phyloP scores from a whole-genome alignment of 2,329 filamentous ascomycete genomes.

The Fusarium hostae region DNA sequence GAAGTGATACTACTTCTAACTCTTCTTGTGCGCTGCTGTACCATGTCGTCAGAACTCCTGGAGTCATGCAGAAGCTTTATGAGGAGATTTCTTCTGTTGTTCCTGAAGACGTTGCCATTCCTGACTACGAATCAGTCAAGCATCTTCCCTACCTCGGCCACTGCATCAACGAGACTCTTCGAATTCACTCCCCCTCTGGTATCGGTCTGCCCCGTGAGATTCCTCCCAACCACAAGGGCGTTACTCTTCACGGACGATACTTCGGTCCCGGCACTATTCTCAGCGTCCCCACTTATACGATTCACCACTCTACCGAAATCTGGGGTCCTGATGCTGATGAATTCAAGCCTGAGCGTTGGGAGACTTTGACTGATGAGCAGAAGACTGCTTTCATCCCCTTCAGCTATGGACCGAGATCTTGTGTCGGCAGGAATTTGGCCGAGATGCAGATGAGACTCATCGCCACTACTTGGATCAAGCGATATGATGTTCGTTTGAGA shows the following conservation, averaged over 20 bases:
- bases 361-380: slow-evolving; percentile 69
- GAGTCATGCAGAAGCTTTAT: slow-evolving; percentile 77
- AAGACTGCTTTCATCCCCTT: slow-evolving; percentile 82
- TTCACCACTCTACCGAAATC: slow-evolving; percentile 79
- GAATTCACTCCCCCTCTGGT: slow-evolving; percentile 86
- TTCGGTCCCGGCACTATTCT: slow-evolving; percentile 83
- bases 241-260: slow-evolving; percentile 73
- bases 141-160: slow-evolving; percentile 80
- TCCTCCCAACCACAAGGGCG: slow-evolving; percentile 69
- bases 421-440: slow-evolving; percentile 83
- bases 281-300: slow-evolving; percentile 83
- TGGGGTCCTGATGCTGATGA: slow-evolving; percentile 80
- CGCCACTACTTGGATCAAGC: slow-evolving; percentile 70
- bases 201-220: slow-evolving; percentile 85
- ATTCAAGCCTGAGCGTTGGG: slow-evolving; percentile 82
- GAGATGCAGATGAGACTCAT: slow-evolving; percentile 91
- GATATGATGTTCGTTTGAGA: slow-evolving; percentile 60
- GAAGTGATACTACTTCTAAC: slow-evolving; percentile 81
- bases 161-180: slow-evolving; percentile 85
- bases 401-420: slow-evolving; percentile 74
- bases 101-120: slow-evolving; percentile 69
- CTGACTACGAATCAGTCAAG: slow-evolving; percentile 76
- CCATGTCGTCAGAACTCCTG: slow-evolving; percentile 76
- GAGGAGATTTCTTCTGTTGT: slow-evolving; percentile 77
- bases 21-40: slow-evolving; percentile 86